Conservation (phyloP, 805 yeast genomes). For the Wickerhamiella kurtzmanii region DNA sequence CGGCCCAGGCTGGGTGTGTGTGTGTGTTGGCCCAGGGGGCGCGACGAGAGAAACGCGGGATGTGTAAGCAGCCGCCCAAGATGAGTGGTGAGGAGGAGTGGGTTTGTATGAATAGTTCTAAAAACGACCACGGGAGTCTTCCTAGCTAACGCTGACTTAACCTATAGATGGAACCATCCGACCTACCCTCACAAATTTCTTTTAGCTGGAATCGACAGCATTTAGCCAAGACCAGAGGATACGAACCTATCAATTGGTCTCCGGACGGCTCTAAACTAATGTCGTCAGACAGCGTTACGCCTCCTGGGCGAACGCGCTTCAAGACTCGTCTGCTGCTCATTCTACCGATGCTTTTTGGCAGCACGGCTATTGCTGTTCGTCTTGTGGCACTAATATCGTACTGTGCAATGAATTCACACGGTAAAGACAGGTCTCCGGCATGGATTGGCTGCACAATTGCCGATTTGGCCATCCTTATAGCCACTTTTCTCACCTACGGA, state of each 20-base stretch:
- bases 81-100: too few species aligned
- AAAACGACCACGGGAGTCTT: background rate
- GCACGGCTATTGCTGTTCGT: background rate
- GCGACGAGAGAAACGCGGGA: too few species aligned
- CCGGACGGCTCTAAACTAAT: background rate
- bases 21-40: too few species aligned
- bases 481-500: background rate
- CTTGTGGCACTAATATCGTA: background rate
- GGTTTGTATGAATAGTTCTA: too few species aligned
- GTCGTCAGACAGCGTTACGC: background rate
- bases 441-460: background rate
- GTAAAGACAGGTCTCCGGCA: background rate
- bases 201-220: background rate
- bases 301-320: background rate
- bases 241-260: background rate
- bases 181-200: background rate
- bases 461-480: background rate
- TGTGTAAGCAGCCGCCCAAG: too few species aligned
- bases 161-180: background rate
- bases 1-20: too few species aligned
- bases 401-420: background rate
- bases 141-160: background rate
- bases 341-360: background rate
- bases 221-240: background rate
- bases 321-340: background rate